Evolutionary conservation across 257 asterid genomes (phyloP), one percentile per base, ranked within the genome.

Genomic region (Solanum lycopersicoides): DNA sequence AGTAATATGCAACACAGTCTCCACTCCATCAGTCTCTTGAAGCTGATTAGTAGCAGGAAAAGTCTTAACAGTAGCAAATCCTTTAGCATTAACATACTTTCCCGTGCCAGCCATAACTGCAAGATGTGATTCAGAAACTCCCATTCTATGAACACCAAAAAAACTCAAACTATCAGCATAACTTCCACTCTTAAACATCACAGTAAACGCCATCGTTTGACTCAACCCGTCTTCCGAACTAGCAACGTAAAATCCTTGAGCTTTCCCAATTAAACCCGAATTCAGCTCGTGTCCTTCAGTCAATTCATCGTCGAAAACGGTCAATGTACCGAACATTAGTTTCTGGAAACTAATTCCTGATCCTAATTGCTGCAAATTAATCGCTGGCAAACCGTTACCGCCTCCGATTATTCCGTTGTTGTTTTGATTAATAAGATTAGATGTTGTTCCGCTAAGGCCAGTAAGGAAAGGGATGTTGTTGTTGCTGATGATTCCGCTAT

Each of bases 81-180:
- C 99, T 86, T 93, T 95, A 0, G 95, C 98, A 72, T 94, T 90
- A 47, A 94, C 98, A 39, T 91, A 94, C 87, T 95, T 95, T 16
- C 98, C 99, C 0, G 99, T 96, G 2, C 99, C 99, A 0, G 98
- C 99, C 98, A 95, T 94, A 25, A 96, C 88, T 0, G 98, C 98
- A 86, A 96, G 91, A 87, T 96, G 99, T 28, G 98, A 94, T 90
- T 96, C 98, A 3, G 99, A 93, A 37, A 87, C 95, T 11, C 92
- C 94, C 3, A 94, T 91, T 56, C 92, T 88, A 42, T 94, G 98
- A 23, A 95, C 96, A 15, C 99, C 99, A 30, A 94, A 96, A 59
- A 96, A 93, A 92, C 92, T 92, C 84, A 96, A 84, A 60, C 96
- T 96, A 77, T 96, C 98, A 0, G 91, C 93, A 37, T 93, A 95